These are phyloP conservation scores for Protomyces gravidus DNA, from an alignment of 1,139 yeast species.

Conservation along the genomic window DNA sequence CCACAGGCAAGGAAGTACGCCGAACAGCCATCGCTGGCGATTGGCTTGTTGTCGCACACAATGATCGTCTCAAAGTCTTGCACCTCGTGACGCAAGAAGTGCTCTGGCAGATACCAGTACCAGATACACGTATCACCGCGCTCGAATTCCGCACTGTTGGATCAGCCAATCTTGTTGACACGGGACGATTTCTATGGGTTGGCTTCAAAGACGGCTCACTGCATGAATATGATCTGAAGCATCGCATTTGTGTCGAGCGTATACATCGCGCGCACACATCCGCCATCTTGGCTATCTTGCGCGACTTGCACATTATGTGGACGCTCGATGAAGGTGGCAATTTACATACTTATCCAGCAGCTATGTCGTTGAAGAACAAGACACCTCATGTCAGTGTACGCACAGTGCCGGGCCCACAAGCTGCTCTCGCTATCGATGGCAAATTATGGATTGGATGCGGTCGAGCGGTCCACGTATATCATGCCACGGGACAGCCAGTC, in stretches of 20 bases:
- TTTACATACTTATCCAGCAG: conserved; percentile 40
- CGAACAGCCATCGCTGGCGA: conserved; percentile 14
- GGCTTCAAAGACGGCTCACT: conserved; percentile 44
- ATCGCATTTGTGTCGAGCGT: conserved; percentile 33
- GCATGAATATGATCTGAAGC: conserved; percentile 38
- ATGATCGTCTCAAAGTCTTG: conserved; percentile 9
- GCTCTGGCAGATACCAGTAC: conserved; percentile 19
- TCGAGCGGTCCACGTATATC: conserved; percentile 40
- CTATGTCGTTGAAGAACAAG: conserved; percentile 24
- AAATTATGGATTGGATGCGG: conserved; percentile 43
- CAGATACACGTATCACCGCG: conserved; percentile 19
- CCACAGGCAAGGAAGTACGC: conserved; percentile 19
- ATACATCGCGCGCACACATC: conserved; percentile 39
- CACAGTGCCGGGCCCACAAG: conserved; percentile 11
- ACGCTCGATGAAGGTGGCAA: conserved; percentile 45
- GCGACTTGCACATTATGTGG: conserved; percentile 39
- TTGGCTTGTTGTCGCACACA: conserved; percentile 10
- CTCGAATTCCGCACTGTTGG: conserved; percentile 19
- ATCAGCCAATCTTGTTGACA: conserved; percentile 30
- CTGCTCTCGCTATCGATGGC: conserved; percentile 37
- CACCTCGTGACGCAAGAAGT: conserved; percentile 12
- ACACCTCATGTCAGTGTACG: neutral
- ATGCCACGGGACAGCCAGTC: conserved; percentile 3
- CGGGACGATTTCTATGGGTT: conserved; percentile 40
- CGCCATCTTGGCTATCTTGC: conserved; percentile 38